Conservation (phyloP, 257 asterid species). For the Paulownia fortunei region DNA sequence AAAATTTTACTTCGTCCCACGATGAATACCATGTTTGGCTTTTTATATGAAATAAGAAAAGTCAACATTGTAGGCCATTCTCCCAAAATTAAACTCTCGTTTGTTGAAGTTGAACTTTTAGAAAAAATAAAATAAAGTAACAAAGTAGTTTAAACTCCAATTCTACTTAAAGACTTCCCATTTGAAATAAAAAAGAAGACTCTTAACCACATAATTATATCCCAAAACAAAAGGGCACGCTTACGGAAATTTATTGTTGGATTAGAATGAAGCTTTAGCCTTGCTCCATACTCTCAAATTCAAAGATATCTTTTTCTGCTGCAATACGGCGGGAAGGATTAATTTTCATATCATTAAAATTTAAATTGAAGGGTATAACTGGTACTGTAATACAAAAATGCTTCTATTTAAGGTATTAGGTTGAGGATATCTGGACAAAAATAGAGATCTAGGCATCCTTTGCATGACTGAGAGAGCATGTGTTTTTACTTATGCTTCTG, state of each 20-base stretch:
- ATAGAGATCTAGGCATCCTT: neutral
- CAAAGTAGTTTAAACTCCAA: neutral
- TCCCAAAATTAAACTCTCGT: neutral
- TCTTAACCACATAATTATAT: too few relatives aligned
- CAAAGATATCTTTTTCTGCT: neutral
- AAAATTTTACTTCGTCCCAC: neutral
- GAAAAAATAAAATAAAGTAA: neutral
- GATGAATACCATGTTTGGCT: neutral
- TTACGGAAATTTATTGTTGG: too few relatives aligned
- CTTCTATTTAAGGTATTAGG: neutral
- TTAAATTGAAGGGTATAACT: too few relatives aligned
- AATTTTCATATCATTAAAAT: neutral
- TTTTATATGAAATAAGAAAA: neutral
- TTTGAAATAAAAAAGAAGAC: too few relatives aligned
- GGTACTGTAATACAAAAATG: neutral
- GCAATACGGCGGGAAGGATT: neutral
- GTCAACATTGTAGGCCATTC: neutral
- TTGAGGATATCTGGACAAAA: neutral
- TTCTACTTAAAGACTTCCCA: neutral
- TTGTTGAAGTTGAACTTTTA: neutral
- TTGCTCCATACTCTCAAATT: neutral
- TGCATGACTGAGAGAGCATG: neutral
- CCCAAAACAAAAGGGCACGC: too few relatives aligned
- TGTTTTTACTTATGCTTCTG: neutral
- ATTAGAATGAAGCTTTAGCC: neutral